Evolutionary conservation across 805 yeast genomes (phyloP), one percentile per base, ranked within the genome.

Genomic region (Spathaspora arborariae): DNA sequence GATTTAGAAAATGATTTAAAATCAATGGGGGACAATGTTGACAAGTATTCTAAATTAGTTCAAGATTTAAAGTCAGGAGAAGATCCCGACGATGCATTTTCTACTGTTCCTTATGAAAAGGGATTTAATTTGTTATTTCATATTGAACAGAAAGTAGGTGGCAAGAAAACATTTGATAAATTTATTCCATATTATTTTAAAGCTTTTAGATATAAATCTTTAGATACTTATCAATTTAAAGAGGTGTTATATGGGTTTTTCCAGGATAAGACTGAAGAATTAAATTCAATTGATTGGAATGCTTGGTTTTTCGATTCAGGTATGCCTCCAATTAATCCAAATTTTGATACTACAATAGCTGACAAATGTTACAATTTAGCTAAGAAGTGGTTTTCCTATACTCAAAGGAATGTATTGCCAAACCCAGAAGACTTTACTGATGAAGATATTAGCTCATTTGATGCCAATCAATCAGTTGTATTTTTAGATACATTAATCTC

Each of bases 31-130:
- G 72, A 72, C 13, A 56, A 67, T 13, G 76, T 78, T 10, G 56
- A 56, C 27, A 67, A 81, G 60, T 84, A 78, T 68, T 71, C 85
- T 26, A 74, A 79, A 41, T 75, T 90, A 55, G 82, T 88, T 19
- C 91, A 86, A 57, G 75, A 86, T 62, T 75, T 89, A 56, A 76
- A 84, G 57, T 82, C 79, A 57, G 75, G 80, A 40, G 69, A 78
- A 38, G 96, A 88, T 60, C 96, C 97, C 5, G 97, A 90, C 65
- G 96, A 89, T 56, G 84, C 95, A 0, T 90, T 88, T 65, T 82
- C 89, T 27, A 74, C 86, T 1, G 95, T 90, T 40, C 96, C 96
- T 2, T 90, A 90, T 65, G 97, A 90, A 63, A 89, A 89, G 64
- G 97, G 97, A 6, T 85, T 84, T 56, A 88, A 85, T 54, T 75